Conservation (phyloP, 2,329 filamentous ascomycete genomes). For the Penicillium sp. region DNA sequence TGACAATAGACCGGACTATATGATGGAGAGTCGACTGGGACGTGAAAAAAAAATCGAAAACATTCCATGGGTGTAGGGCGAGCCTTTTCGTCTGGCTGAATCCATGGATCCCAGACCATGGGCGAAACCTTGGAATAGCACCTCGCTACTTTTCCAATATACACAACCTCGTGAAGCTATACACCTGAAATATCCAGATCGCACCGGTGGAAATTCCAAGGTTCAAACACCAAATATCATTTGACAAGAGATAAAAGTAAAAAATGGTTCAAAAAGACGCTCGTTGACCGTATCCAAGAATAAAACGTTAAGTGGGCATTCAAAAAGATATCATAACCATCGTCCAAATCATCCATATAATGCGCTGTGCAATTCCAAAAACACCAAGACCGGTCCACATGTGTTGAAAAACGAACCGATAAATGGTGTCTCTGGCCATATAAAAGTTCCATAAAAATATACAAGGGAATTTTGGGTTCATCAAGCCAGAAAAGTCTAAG, state of each 20-base stretch:
- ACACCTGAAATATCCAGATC: too few species aligned
- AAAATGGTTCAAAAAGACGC: background rate
- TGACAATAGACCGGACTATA: too few species aligned
- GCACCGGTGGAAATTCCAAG: too few species aligned
- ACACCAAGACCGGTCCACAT: background rate
- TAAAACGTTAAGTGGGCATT: conserved; percentile 22
- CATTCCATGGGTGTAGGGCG: too few species aligned
- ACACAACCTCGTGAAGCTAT: too few species aligned
- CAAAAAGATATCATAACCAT: conserved; percentile 19
- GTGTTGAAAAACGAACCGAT: conserved; percentile 14
- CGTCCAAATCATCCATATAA: conserved; percentile 8
- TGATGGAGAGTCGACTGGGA: too few species aligned
- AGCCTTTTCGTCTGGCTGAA: too few species aligned
- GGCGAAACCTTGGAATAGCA: too few species aligned
- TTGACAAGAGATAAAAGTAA: background rate
- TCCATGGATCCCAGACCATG: too few species aligned
- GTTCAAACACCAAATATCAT: background rate
- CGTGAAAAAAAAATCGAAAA: too few species aligned
- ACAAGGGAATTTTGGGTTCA: conserved; percentile 8
- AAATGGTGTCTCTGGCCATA: conserved; percentile 11
- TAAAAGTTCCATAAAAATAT: conserved; percentile 15
- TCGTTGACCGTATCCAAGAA: conserved; percentile 20
- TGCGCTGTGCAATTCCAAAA: conserved; percentile 8
- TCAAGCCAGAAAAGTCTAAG: conserved; percentile 30
- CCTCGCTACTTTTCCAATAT: too few species aligned